Base-by-base conservation (phyloP, 2,329 filamentous ascomycete genomes). In the Graphilbum fragrans region DNA sequence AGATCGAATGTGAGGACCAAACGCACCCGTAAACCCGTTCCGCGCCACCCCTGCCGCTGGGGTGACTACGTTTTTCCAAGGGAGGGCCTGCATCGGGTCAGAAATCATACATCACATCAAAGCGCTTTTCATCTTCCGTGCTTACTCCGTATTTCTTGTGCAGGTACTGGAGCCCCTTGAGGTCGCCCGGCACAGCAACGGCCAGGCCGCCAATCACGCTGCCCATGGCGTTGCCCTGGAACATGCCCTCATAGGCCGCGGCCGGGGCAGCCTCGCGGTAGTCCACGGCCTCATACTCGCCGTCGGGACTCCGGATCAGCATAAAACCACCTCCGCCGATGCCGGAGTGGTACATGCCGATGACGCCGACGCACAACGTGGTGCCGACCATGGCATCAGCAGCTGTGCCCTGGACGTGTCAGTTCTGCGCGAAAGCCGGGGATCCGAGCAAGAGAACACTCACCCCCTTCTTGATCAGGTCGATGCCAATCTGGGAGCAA, bases 291-390 rank as follows among this genome's bases (percentile, higher is more conserved):
- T 94, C 86, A 55, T 88, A 93, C 17, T 67, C 66, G n/a, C 86
- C 86, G 44, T 85, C 67, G 16, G 74, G 63, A 27, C 76, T 70
- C 37, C 85, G 78, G 5, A 94, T 74, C 5, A 94, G 68, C 71
- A 87, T 83, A 61, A 96, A 96, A 2, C 90, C 90, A 33, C 90
- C 90, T 7, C 90, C 90, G 18, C 85, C 88, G 45, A 95, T 82
- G 16, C 90, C 88, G 33, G 74, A 75, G 57, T 88, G 83, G 51
- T 86, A 84, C 77, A 84, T 84, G 42, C 72, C 80, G 35, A 83
- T 70, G 7, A 84, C 80, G 6, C 84, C 84, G 31, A 87, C 73
- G 48, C 84, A 90, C 39, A 88, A 72, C 8, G 77, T 77, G 0
- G 82, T 83, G 23, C 77, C 82, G 18, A 88, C 77, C 47, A 86